These are phyloP conservation scores for Penstemon davidsonii DNA, from an alignment of 257 asterid species.

Conservation along the genomic window DNA sequence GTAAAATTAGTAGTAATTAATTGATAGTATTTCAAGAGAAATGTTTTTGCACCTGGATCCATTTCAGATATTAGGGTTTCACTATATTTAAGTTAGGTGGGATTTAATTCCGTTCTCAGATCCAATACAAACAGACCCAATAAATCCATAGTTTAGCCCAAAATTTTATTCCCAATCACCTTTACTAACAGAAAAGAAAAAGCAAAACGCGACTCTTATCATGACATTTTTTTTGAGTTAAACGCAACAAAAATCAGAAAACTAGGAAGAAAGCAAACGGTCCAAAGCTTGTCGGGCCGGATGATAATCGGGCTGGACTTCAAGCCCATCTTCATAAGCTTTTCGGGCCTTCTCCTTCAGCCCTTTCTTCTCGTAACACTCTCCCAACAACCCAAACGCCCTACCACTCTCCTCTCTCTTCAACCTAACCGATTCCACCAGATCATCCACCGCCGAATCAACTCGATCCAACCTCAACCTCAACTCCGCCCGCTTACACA, in stretches of 20 bases:
- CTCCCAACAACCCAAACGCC: slow-evolving; percentile 57
- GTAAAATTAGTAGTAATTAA: too few relatives aligned
- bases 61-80: too few relatives aligned
- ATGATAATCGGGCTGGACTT: slow-evolving; percentile 38
- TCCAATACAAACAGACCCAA: too few relatives aligned
- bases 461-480: slow-evolving; percentile 36
- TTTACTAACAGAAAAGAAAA: too few relatives aligned
- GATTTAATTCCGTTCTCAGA: too few relatives aligned
- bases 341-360: slow-evolving; percentile 45
- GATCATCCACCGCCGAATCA: slow-evolving; percentile 53
- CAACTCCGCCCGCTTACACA: slow-evolving; percentile 69
- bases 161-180: too few relatives aligned
- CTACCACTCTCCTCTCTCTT: slow-evolving; percentile 48
- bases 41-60: too few relatives aligned
- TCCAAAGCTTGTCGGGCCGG: slow-evolving; percentile 48
- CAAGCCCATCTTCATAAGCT: slow-evolving; percentile 48
- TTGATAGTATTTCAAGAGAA: too few relatives aligned
- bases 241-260: neutral
- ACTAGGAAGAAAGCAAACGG: slow-evolving; percentile 32
- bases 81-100: too few relatives aligned
- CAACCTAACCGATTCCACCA: slow-evolving; percentile 53
- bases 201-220: too few relatives aligned
- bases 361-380: slow-evolving; percentile 64
- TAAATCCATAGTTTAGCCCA: too few relatives aligned
- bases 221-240: too few relatives aligned